These are phyloP conservation scores for Reticulascus tulasneorum DNA, from an alignment of 2,329 filamentous ascomycete genomes.

Conservation along the genomic window DNA sequence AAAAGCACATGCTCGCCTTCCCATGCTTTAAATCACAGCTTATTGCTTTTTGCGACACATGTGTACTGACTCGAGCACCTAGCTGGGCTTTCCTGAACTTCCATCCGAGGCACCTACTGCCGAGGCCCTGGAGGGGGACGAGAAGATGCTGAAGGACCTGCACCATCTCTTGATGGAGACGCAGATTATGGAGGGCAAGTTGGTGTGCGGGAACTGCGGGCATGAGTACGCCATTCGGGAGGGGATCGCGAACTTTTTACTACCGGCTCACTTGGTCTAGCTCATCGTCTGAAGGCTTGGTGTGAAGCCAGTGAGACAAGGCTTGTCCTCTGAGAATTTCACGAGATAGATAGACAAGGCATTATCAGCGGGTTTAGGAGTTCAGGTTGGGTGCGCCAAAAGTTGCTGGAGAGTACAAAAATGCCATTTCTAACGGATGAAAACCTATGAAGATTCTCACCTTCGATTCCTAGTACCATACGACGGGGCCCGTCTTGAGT, in stretches of 20 bases:
- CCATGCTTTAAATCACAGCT: neutral
- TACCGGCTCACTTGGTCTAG: constrained; percentile 85
- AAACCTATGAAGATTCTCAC: too few species aligned
- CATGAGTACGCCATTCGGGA: constrained; percentile 95
- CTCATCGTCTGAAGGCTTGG: neutral
- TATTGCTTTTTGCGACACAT: neutral
- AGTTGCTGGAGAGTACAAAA: too few species aligned
- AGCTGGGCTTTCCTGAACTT: constrained; percentile 77
- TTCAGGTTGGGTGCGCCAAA: too few species aligned
- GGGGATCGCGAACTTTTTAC: constrained; percentile 91
- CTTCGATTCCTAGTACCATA: too few species aligned
- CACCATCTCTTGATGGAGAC: constrained; percentile 85
- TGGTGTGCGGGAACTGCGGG: constrained; percentile 86
- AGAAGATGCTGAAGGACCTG: constrained; percentile 70
- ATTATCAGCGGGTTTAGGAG: too few species aligned
- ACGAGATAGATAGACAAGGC: too few species aligned
- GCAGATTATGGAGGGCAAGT: constrained; percentile 79
- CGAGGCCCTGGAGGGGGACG: constrained; percentile 60
- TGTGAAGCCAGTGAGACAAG: neutral
- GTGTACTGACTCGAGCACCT: constrained; percentile 2
- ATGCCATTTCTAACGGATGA: too few species aligned
- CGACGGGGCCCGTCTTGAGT: too few species aligned
- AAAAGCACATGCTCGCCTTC: constrained; percentile 1
- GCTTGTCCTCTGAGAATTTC: neutral
- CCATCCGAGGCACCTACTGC: constrained; percentile 60